These are phyloP conservation scores for Aurifilum marmelostoma DNA, from an alignment of 2,329 filamentous ascomycete species.

Conservation along the genomic window DNA sequence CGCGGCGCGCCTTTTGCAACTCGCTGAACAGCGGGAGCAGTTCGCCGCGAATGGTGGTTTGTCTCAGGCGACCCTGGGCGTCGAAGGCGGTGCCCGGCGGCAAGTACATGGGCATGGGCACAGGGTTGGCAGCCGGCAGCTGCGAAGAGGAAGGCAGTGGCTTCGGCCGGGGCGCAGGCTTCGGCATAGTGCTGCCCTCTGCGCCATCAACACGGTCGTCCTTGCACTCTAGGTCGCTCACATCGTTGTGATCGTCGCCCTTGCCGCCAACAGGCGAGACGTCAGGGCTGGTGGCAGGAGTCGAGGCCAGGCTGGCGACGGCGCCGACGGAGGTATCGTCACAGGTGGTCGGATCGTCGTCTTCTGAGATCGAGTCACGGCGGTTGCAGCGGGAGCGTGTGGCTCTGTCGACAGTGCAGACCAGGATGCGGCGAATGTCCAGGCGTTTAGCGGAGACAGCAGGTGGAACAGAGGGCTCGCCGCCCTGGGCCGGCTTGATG, in stretches of 20 bases:
- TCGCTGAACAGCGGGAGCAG: conserved; percentile 10
- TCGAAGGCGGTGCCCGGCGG: conserved; percentile 1
- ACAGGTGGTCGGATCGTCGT: neutral
- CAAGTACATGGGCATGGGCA: neutral
- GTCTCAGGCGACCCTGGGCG: neutral
- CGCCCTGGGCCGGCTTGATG: neutral
- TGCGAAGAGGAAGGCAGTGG: neutral
- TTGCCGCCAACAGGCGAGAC: conserved; percentile 7
- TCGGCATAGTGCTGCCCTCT: neutral
- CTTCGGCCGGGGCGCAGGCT: neutral
- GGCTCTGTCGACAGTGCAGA: neutral
- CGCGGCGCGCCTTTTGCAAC: conserved; percentile 19
- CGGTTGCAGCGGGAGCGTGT: neutral
- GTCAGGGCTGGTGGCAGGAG: conserved; percentile 9
- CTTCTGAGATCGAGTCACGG: conserved; percentile 6
- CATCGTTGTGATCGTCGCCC: conserved; percentile 8
- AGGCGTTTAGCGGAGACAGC: neutral
- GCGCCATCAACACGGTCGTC: neutral
- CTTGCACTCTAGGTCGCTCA: conserved; percentile 6
- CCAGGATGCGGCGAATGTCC: neutral
- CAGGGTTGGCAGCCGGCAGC: neutral
- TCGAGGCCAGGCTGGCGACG: conserved; percentile 3
- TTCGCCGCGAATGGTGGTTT: neutral
- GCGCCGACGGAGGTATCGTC: neutral
- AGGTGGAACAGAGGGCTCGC: neutral